A percentile compares a stretch with the other conserved stretches of the same genome.
Conservation (phyloP, 257 asterid species). For the Solanum chmielewskii region DNA sequence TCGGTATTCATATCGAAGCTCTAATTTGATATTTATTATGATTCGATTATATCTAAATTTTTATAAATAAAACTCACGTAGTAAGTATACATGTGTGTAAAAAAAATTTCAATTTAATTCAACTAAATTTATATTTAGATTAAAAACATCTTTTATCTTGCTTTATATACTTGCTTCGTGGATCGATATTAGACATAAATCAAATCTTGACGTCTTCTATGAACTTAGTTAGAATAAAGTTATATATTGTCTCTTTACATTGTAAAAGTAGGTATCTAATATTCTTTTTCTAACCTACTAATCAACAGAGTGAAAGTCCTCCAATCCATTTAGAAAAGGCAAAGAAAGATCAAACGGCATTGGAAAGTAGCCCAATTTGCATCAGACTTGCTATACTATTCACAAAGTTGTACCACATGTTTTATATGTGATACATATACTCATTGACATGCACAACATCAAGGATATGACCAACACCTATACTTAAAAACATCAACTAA, state of each 20-base stretch:
- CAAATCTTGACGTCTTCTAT: background rate
- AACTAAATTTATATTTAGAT: no score
- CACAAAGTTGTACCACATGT: background rate
- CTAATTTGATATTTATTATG: no score
- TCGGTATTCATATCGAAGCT: fast-evolving
- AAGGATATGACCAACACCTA: background rate
- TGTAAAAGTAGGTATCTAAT: background rate
- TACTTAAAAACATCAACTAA: background rate
- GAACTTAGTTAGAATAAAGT: background rate
- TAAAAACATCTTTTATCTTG: background rate
- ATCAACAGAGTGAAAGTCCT: background rate
- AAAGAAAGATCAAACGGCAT: background rate
- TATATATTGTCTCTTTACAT: background rate
- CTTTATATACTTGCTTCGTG: background rate
- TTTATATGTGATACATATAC: no score
- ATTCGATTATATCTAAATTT: fast-evolving
- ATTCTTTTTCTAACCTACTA: background rate
- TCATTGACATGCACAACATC: background rate
- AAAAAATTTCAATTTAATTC: no score
- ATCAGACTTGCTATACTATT: background rate
- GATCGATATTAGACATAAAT: background rate
- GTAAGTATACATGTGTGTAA: no score
- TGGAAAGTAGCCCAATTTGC: background rate
- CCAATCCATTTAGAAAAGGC: background rate
- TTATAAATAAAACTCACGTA: no score